A percentile compares a stretch with the other conserved stretches of the same genome.
Conservation (phyloP, 2,329 filamentous ascomycete species). For the Mollisiaceae sp. region DNA sequence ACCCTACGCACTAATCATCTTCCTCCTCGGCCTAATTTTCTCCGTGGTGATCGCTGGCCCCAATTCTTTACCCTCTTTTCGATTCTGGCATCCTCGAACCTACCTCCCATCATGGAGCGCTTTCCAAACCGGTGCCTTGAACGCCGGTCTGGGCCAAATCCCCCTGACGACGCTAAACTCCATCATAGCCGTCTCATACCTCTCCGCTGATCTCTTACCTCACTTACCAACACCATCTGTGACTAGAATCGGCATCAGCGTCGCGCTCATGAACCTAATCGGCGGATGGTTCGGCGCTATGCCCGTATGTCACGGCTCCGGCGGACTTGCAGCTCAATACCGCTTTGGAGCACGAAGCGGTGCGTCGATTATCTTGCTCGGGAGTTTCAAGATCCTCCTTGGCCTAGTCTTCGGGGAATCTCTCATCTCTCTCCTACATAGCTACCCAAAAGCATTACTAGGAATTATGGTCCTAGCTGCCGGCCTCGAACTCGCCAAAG, state of each 20-base stretch:
- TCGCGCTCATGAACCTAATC: conserved; percentile 81
- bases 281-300: conserved; percentile 93
- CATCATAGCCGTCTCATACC: conserved; percentile 82
- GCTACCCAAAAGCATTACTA: conserved; percentile 78
- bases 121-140: conserved; percentile 60
- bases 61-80: conserved; percentile 54
- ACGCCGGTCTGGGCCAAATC: conserved; percentile 73
- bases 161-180: conserved; percentile 93
- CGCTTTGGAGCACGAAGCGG: conserved; percentile 91
- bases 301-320: conserved; percentile 93
- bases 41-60: conserved; percentile 55
- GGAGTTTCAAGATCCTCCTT: conserved; percentile 74
- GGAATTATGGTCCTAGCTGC: conserved; percentile 91
- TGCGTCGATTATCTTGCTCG: conserved; percentile 80
- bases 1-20: conserved; percentile 79
- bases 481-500: conserved; percentile 84
- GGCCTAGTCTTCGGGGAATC: conserved; percentile 77
- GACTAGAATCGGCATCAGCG: conserved; percentile 79
- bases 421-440: conserved; percentile 70
- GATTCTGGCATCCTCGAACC: conserved; percentile 63
- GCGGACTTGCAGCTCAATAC: conserved; percentile 88
- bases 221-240: conserved; percentile 70
- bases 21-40: conserved; percentile 70
- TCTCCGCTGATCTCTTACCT: conserved; percentile 79
- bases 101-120: conserved; percentile 49